phyloP scores from a whole-genome alignment of 352 stramenopile genomes.

The Phytophthora ohioensis region DNA sequence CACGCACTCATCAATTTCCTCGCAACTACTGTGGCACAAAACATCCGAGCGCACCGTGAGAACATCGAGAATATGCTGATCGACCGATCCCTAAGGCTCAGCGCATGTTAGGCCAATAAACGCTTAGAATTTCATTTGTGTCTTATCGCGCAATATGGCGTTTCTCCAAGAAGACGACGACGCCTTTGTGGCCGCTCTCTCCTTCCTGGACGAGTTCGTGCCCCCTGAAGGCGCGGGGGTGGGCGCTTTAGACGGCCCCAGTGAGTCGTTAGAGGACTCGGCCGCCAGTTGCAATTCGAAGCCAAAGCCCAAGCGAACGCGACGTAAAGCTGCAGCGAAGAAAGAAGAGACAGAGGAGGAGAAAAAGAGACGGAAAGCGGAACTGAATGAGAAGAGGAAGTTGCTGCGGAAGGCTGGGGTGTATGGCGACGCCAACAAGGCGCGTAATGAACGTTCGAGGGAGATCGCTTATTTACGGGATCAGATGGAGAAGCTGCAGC shows the following conservation, averaged over 20 bases:
- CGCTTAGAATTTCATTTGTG: background rate
- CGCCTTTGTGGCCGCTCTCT: constrained; percentile 31
- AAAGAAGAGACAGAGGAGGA: constrained; percentile 11
- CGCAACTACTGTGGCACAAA: constrained; percentile 17
- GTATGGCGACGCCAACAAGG: constrained; percentile 42
- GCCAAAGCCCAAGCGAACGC: constrained; percentile 5
- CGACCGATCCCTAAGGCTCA: constrained; percentile 14
- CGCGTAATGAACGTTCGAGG: constrained; percentile 39
- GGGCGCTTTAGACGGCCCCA: background rate
- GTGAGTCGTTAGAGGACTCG: background rate
- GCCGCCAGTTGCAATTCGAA: background rate
- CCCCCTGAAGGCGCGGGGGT: background rate
- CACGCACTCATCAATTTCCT: constrained; percentile 30
- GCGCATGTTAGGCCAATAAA: constrained; percentile 2
- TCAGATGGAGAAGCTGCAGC: constrained; percentile 44
- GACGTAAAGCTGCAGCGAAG: constrained; percentile 1
- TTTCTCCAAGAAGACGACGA: constrained; percentile 32
- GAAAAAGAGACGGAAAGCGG: constrained; percentile 13
- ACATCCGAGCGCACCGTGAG: constrained; percentile 31
- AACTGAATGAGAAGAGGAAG: constrained; percentile 31
- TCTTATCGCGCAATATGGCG: constrained; percentile 7
- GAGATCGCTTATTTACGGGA: constrained; percentile 49
- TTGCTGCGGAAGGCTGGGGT: constrained; percentile 22
- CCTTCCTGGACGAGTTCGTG: constrained; percentile 34
- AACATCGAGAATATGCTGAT: constrained; percentile 34